Evolutionary conservation across 192 early-diverging fungal genomes (phyloP), one percentile per base, ranked within the genome.

Genomic region (Coemansia sp.): DNA sequence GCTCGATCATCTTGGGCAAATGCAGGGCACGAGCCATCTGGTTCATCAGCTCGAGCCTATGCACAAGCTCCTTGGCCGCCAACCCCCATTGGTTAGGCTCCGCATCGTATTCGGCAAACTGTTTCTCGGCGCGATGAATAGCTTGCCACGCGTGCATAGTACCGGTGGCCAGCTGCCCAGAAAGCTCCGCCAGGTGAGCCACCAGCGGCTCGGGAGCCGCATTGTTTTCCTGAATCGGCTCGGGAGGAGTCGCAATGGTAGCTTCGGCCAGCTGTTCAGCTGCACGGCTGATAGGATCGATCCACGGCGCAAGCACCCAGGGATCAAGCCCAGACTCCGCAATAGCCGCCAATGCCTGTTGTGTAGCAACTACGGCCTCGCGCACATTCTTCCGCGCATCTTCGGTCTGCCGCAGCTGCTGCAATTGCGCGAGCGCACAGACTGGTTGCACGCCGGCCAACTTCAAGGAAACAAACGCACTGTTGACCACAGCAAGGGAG

Each of bases 141-240:
- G 68, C 56, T 62, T 83, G 80, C 80, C 80, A 83, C 38, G 68
- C 75, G 61, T 73, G 58, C 80, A 83, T 74, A 15, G 77, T 75
- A 2, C 70, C 75, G 1, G 75, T 83, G 0, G 63, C 66, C 80
- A 75, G 76, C 62, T 71, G 75, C 6, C 68, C 80, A 5, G 72
- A 71, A 2, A 68, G 45, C 7, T 56, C 71, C 2, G 79, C 79
- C 53, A 69, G 15, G 5, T 51, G 32, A n/a, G 22, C 22, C 22
- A 28, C 22, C 22, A 28, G 22, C 22, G 22, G 22, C 22, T 28
- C 22, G 1, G 39, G 14, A 18, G 5, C 54, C 53, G 60, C 14
- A 12, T 32, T 4, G 12, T 65, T 54, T 1, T 3, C 55, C 17
- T 6, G 1, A 8, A 8, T 51, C 57, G 8, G 32, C 33, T 9